These are phyloP conservation scores for Magnaporthales sp. DNA, from an alignment of 2,329 filamentous ascomycete genomes.

Conservation along the genomic window DNA sequence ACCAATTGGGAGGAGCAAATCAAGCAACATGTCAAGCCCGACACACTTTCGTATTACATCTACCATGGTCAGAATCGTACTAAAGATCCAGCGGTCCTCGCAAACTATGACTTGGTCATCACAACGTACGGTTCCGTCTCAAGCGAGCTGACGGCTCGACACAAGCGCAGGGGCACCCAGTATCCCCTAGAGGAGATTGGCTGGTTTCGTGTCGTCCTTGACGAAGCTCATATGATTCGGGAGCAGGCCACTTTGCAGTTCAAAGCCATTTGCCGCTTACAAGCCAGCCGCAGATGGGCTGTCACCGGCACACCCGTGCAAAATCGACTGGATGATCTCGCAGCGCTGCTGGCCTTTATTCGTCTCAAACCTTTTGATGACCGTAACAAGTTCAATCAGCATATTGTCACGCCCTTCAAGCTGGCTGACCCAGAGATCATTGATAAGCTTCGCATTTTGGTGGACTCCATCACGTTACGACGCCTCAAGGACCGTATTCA, in stretches of 20 bases:
- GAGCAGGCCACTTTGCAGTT: slow-evolving; percentile 76
- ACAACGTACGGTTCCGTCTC: slow-evolving; percentile 88
- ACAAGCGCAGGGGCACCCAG: slow-evolving; percentile 47
- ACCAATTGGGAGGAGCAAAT: slow-evolving; percentile 95
- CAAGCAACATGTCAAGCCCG: slow-evolving; percentile 63
- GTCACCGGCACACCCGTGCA: slow-evolving; percentile 97
- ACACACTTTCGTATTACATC: slow-evolving; percentile 62
- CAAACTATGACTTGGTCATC: slow-evolving; percentile 73
- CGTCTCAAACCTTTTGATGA: slow-evolving; percentile 80
- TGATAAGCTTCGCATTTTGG: slow-evolving; percentile 75
- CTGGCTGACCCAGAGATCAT: slow-evolving; percentile 76
- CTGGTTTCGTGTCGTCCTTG: slow-evolving; percentile 89
- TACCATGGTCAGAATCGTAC: slow-evolving; percentile 79
- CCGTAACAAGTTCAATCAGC: slow-evolving; percentile 62
- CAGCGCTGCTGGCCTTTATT: slow-evolving; percentile 78
- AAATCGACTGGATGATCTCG: slow-evolving; percentile 84
- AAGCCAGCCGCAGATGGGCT: slow-evolving; percentile 81
- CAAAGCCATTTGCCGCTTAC: slow-evolving; percentile 71
- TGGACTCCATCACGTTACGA: slow-evolving; percentile 89
- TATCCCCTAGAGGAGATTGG: slow-evolving; percentile 69
- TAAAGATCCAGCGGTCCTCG: slow-evolving; percentile 58
- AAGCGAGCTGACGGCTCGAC: slow-evolving; percentile 62
- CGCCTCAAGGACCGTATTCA: slow-evolving; percentile 88
- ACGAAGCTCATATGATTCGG: slow-evolving; percentile 92
- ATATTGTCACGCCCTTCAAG: slow-evolving; percentile 82